Conservation (phyloP, 2,329 filamentous ascomycete species). For the Fusarium sublunatum region DNA sequence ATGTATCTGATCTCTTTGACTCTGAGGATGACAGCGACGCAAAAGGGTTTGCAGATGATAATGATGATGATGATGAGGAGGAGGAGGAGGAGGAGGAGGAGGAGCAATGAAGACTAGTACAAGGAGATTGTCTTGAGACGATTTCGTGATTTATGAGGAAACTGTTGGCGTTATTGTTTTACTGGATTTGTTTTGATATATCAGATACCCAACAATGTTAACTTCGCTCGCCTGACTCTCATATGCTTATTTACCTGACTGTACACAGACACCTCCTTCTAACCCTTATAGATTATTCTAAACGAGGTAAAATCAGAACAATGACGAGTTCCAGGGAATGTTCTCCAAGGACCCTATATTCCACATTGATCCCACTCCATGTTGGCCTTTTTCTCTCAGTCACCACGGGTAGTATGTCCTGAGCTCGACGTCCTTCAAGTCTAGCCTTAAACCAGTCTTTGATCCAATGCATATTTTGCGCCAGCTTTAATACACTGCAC, state of each 20-base stretch:
- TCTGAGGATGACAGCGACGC: slow-evolving; percentile 11
- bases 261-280: too few relatives aligned
- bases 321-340: slow-evolving; percentile 39
- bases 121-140: neutral
- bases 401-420: neutral
- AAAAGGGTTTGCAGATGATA: neutral
- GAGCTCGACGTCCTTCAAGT: slow-evolving; percentile 24
- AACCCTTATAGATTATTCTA: too few relatives aligned
- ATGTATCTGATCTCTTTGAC: slow-evolving; percentile 7
- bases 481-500: slow-evolving; percentile 35
- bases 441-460: slow-evolving; percentile 49
- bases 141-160: slow-evolving; percentile 7
- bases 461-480: slow-evolving; percentile 45
- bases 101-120: neutral
- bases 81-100: neutral
- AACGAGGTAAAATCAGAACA: neutral
- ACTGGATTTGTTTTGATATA: neutral
- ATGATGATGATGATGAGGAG: too few relatives aligned
- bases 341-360: slow-evolving; percentile 43
- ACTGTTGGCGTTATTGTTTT: slow-evolving; percentile 6
- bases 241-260: neutral
- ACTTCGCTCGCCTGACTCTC: neutral
- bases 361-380: slow-evolving; percentile 22
- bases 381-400: neutral
- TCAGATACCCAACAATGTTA: slow-evolving; percentile 27